Evolutionary conservation across 2,329 filamentous ascomycete genomes (phyloP).

Genomic region (Colletotrichum sp.): DNA sequence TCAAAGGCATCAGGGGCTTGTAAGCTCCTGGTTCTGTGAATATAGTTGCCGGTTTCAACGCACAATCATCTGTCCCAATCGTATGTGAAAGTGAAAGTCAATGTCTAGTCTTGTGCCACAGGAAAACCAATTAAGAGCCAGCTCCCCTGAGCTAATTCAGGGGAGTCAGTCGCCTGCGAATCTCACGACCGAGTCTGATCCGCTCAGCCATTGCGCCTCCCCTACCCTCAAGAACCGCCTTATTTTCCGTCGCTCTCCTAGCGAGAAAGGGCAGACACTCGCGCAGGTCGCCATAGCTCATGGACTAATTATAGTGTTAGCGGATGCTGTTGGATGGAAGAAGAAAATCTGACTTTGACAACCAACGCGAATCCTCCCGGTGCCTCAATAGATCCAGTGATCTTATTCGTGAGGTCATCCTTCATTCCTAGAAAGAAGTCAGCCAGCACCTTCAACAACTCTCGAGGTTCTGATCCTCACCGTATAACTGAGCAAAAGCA

Average conservation of each 20-base stretch:
- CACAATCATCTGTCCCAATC: not conserved
- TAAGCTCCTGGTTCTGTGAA: not conserved
- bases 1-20: not conserved
- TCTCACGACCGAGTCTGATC: not conserved
- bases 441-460: not conserved
- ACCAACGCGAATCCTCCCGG: not conserved
- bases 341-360: not conserved
- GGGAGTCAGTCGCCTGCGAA: not conserved
- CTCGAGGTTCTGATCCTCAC: not conserved
- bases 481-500: not conserved
- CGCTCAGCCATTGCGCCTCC: not conserved
- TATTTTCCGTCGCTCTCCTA: not conserved
- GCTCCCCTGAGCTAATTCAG: not conserved
- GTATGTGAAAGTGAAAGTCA: not conserved
- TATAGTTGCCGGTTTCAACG: not conserved
- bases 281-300: not conserved
- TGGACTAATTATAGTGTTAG: not conserved
- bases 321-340: not conserved
- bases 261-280: not conserved
- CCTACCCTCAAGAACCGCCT: not conserved
- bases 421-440: not conserved
- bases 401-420: not conserved
- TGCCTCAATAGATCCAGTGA: not conserved
- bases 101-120: not conserved
- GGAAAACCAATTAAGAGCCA: not conserved